Base-by-base conservation (phyloP, 2,329 filamentous ascomycete genomes). In the Xylogone sp. region DNA sequence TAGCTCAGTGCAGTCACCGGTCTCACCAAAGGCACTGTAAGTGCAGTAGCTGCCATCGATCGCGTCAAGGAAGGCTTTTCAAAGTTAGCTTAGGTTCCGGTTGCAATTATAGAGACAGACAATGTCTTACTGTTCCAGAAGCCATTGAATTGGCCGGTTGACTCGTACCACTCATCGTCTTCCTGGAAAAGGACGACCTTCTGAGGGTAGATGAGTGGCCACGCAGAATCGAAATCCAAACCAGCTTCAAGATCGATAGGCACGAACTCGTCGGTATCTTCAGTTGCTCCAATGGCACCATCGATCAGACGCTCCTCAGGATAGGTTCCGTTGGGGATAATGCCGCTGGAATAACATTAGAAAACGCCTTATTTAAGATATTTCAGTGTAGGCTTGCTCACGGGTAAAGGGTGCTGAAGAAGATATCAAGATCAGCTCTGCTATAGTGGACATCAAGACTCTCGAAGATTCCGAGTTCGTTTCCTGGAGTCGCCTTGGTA, bases 191-290 rank as follows among this genome's bases (percentile, higher is more conserved):
- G 65, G n/a, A 73, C 66, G 5, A 68, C 64, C 42, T 69, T 74
- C 54, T 77, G 75, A 2, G 75, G 75, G 58, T 73, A 76, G 58
- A 77, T 71, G 46, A 78, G 69, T 0, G 75, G 72, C 50, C 71
- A 72, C 1, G 72, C 66, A 46, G 74, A 67, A 53, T 71, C 62
- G 59, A 77, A 74, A 59, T 78, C 75, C 7, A 77, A 61, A 44
- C 71, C 66, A 7, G 67, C 69, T 56, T 75, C 73, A 12, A 66
- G 49, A 49, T 59, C 52, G 22, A 54, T 57, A 3, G 58, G 54
- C 5, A 59, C 56, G 43, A 52, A 57, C 8, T 53, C 50, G 0
- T 46, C 51, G 21, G 56, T 59, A 27, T 56, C 53, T 49, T 59
- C 56, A n/a, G 48, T 59, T 18, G 56, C 58, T 12, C 73, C 74